Percentiles rank a stretch among this genome's conserved stretches.
phyloP scores from a whole-genome alignment of 2,329 filamentous ascomycete genomes.

The Phialemoniopsis sp. region DNA sequence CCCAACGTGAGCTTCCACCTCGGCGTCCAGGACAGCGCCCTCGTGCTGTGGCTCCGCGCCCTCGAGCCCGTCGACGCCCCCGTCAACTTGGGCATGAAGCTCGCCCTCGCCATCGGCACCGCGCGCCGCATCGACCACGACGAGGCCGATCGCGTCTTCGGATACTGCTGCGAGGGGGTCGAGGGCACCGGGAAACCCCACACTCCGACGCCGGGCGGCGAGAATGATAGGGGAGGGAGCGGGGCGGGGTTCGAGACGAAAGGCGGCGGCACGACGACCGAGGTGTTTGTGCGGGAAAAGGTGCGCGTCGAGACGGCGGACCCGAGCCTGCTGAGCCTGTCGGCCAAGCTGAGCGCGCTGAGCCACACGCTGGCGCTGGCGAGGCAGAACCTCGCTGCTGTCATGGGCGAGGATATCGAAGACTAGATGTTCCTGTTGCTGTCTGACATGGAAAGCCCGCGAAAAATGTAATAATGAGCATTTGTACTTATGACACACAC shows the following conservation, averaged over 20 bases:
- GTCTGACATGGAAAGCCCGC: no score
- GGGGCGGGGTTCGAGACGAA: conserved; percentile 1
- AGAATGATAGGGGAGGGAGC: conserved; percentile 4
- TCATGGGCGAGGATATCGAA: conserved; percentile 62
- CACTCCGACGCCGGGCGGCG: not conserved
- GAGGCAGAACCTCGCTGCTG: conserved; percentile 67
- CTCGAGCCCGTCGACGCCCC: conserved; percentile 64
- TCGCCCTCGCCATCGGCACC: conserved; percentile 65
- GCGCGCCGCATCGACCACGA: conserved; percentile 65
- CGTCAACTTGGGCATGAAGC: conserved; percentile 60
- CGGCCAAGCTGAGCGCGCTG: conserved; percentile 77
- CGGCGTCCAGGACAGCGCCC: conserved; percentile 62
- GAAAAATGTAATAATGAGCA: no score
- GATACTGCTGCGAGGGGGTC: conserved; percentile 39
- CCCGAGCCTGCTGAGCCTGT: conserved; percentile 76
- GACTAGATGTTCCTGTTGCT: conserved; percentile 19
- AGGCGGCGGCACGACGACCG: conserved; percentile 37
- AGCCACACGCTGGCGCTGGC: conserved; percentile 68
- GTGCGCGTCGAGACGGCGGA: conserved; percentile 85
- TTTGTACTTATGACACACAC: no score
- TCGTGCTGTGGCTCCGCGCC: conserved; percentile 66
- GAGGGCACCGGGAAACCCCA: conserved; percentile 4
- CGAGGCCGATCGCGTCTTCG: conserved; percentile 75
- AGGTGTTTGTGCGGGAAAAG: conserved; percentile 87
- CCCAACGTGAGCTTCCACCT: conserved; percentile 71